phyloP scores from a whole-genome alignment of 148 eudicot species.

The Arctostaphylos glauca region DNA sequence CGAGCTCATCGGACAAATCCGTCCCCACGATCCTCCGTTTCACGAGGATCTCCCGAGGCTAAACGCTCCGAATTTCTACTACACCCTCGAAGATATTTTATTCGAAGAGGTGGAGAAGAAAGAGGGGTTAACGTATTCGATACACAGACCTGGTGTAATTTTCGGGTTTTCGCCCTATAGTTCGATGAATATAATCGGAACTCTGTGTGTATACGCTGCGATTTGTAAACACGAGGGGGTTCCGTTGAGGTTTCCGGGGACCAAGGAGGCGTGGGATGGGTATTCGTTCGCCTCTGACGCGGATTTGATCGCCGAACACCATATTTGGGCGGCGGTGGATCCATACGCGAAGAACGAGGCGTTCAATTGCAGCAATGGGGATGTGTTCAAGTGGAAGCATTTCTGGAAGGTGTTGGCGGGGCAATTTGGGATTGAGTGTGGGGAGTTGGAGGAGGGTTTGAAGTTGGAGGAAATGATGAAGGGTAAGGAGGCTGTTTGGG shows the following conservation, averaged over 20 bases:
- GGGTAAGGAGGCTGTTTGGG: constrained; percentile 63
- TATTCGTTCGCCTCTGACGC: constrained; percentile 20
- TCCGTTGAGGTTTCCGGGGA: constrained; percentile 27
- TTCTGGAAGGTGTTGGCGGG: constrained; percentile 65
- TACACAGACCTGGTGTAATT: constrained; percentile 59
- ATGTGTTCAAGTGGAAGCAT: constrained; percentile 72
- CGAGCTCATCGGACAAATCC: constrained; percentile 21
- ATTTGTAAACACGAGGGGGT: constrained; percentile 19
- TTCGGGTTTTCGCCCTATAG: constrained; percentile 70
- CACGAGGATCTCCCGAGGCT: constrained; percentile 57
- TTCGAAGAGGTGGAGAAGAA: constrained; percentile 46
- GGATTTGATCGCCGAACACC: constrained; percentile 28
- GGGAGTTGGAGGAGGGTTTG: constrained; percentile 39
- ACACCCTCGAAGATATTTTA: constrained; percentile 53
- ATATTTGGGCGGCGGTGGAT: constrained; percentile 66
- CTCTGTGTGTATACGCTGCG: constrained; percentile 63
- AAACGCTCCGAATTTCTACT: constrained; percentile 45
- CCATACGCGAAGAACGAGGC: constrained; percentile 59
- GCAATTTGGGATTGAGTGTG: constrained; percentile 49
- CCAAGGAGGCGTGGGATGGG: constrained; percentile 18
- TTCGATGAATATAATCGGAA: constrained; percentile 52
- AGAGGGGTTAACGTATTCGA: constrained; percentile 60
- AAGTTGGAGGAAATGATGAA: constrained; percentile 61
- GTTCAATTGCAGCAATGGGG: constrained; percentile 70
- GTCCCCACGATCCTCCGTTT: constrained; percentile 38